A percentile compares a stretch with the other conserved stretches of the same genome.
phyloP scores from a whole-genome alignment of 1,284 basidiomycete species.

The Sporisorium sorghi region DNA sequence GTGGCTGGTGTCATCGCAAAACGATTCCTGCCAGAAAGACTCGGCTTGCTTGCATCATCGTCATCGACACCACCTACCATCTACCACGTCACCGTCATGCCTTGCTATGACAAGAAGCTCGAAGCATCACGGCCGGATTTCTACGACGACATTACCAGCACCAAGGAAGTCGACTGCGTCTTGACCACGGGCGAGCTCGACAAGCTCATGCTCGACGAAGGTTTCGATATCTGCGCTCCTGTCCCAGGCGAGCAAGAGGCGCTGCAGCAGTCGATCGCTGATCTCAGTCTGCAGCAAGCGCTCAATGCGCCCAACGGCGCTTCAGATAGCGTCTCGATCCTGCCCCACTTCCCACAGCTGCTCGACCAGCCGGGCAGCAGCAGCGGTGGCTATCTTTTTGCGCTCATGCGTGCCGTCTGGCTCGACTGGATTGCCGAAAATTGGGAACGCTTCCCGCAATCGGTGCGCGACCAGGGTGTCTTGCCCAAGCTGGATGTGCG shows the following conservation, averaged over 20 bases:
- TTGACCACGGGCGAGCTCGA: slow-evolving; percentile 96
- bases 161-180: slow-evolving; percentile 95
- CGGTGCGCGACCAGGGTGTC: slow-evolving; percentile 15
- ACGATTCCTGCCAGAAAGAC: slow-evolving; percentile 76
- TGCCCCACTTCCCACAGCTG: slow-evolving; percentile 76
- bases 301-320: not conserved
- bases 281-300: slow-evolving; percentile 31
- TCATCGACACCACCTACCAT: slow-evolving; percentile 13
- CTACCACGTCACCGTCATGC: slow-evolving; percentile 98
- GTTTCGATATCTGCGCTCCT: slow-evolving; percentile 78
- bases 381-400: slow-evolving; percentile 92
- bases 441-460: slow-evolving; percentile 21
- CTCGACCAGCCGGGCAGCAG: slow-evolving; percentile 83
- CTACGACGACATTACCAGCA: slow-evolving; percentile 51
- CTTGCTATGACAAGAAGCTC: slow-evolving; percentile 99
- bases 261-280: slow-evolving; percentile 14
- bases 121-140: slow-evolving; percentile 82
- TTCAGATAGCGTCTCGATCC: slow-evolving; percentile 1
- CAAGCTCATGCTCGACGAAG: slow-evolving; percentile 83
- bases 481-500: slow-evolving; percentile 56
- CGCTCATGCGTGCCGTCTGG: slow-evolving; percentile 60
- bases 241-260: slow-evolving; percentile 70
- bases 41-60: slow-evolving; percentile 11
- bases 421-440: slow-evolving; percentile 41
- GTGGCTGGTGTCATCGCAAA: slow-evolving; percentile 94